Conservation (phyloP, 257 asterid species). For the Osmanthus fragrans region DNA sequence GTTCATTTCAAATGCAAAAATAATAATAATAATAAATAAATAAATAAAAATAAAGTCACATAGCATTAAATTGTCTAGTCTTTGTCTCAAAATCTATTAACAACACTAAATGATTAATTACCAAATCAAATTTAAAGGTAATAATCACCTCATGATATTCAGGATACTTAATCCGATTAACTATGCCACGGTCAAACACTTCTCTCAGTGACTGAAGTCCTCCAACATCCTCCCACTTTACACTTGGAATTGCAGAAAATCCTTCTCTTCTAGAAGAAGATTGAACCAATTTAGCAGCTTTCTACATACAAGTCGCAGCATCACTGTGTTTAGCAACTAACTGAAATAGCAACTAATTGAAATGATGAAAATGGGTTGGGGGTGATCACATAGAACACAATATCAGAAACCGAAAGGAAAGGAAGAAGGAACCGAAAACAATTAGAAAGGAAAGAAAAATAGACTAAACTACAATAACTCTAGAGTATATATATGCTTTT, state of each 20-base stretch:
- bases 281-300: constrained; percentile 76
- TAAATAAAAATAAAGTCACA: not conserved
- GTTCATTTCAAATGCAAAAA: not conserved
- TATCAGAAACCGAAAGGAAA: not conserved
- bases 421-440: not conserved
- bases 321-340: not conserved
- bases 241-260: constrained; percentile 79
- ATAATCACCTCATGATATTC: constrained; percentile 62
- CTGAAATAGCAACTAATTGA: not conserved
- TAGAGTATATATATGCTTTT: not conserved
- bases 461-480: not conserved
- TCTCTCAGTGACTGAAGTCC: constrained; percentile 66
- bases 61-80: not conserved
- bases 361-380: not conserved
- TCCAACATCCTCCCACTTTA: constrained; percentile 92
- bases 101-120: not conserved
- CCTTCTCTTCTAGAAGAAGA: constrained; percentile 92
- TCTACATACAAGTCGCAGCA: constrained; percentile 40
- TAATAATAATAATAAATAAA: no score
- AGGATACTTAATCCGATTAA: constrained; percentile 71
- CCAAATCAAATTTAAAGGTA: not conserved
- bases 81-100: constrained; percentile 14
- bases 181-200: constrained; percentile 63
- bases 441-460: constrained; percentile 1
- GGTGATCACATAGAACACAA: constrained; percentile 18